Evolutionary conservation across 106 monocot species (phyloP), one percentile per base, ranked within the genome.

Genomic region (Dendrobium nobile): DNA sequence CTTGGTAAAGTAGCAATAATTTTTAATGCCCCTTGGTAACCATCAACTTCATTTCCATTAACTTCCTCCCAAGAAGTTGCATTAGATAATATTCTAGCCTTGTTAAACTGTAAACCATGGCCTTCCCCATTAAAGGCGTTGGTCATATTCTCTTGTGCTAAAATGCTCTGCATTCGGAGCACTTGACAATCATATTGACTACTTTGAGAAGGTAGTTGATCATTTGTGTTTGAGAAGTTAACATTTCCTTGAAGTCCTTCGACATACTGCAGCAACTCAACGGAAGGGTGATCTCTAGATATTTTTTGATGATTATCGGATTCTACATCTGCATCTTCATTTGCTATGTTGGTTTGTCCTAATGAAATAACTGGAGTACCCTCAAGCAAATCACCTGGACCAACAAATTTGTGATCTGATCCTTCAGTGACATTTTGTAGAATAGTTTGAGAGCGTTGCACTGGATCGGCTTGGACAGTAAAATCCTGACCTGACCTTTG

Each of bases 271-370:
- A 0, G 31, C 31, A 31, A 31, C 88, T 88, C 86, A 92, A 82
- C 48, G 90, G 83, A 79, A 90, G 95, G 78, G 92, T 92, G 48
- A 92, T 95, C 87, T 95, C 95, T 82, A 85, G 92, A 84, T 78
- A 87, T 87, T 91, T 82, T 84, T 84, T 89, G 87, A 80, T 75
- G 85, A 86, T 82, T 87, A 87, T 94, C 91, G 1, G 31, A 31
- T 31, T 31, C 31, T 31, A 31, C 1, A 31, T 31, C 31, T 31
- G 31, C 31, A 31, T 31, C 31, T 31, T 31, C 31, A 31, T 31
- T 31, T 31, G 31, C 31, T 31, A 31, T 31, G 31, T 31, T 31
- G 31, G 31, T 31, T 31, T 31, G 31, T 31, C 1, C 1, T 31
- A 31, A 31, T 31, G 31, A 31, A 31, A 31, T 31, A 31, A 31